phyloP scores from a whole-genome alignment of 192 early-diverging fungal species.

The Linnemannia elongata region DNA sequence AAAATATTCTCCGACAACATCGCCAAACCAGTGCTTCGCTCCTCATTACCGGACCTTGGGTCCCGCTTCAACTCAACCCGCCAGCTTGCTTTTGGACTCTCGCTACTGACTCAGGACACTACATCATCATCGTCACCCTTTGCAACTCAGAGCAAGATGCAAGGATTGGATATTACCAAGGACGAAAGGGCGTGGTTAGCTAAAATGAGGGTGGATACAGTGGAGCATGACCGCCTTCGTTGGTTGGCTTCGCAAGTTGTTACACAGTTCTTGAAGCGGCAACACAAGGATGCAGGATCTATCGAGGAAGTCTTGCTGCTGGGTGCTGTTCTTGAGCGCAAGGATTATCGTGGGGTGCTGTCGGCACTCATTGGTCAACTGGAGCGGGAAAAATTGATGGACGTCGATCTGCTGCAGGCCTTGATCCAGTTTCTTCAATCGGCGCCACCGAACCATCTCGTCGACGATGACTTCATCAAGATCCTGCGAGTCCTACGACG shows the following conservation, averaged over 20 bases:
- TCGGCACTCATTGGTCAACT: background rate
- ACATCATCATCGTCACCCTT: too few relatives aligned
- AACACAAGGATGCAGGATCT: background rate
- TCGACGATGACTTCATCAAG: background rate
- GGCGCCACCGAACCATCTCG: background rate
- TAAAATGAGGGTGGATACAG: background rate
- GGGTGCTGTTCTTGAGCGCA: background rate
- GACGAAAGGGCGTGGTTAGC: background rate
- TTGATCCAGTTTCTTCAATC: background rate
- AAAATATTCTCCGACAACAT: too few relatives aligned
- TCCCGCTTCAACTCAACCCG: too few relatives aligned
- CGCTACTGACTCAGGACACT: too few relatives aligned
- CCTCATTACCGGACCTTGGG: too few relatives aligned
- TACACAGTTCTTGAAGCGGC: background rate
- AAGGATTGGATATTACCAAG: background rate
- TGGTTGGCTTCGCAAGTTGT: background rate
- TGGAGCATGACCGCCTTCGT: background rate
- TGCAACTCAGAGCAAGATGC: too few relatives aligned
- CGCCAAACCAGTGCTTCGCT: too few relatives aligned
- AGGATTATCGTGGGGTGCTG: background rate
- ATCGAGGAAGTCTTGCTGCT: background rate
- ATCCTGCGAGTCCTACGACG: background rate
- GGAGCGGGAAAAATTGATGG: background rate
- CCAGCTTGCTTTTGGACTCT: too few relatives aligned
- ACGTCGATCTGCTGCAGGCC: background rate